These are phyloP conservation scores for Dysphania ambrosioides DNA, from an alignment of 148 eudicot genomes.

Conservation along the genomic window DNA sequence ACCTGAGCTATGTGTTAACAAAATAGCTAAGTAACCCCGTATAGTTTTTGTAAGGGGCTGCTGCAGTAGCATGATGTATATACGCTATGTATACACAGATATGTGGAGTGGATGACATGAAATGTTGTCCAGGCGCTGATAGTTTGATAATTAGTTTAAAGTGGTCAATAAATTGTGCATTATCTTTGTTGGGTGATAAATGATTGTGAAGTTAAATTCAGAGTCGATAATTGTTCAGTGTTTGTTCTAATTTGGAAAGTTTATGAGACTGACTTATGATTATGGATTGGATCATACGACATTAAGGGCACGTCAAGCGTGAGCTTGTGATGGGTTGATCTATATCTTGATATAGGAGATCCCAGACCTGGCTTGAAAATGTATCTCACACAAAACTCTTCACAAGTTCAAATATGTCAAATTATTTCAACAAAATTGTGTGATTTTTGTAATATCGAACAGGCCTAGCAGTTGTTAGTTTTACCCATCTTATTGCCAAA, in stretches of 20 bases:
- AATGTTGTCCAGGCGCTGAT: not conserved
- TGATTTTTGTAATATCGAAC: no score
- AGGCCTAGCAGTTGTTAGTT: no score
- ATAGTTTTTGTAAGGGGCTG: not conserved
- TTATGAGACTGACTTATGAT: not conserved
- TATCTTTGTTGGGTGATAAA: not conserved
- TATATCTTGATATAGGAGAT: no score
- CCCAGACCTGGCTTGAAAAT: no score
- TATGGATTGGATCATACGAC: no score
- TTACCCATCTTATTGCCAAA: no score
- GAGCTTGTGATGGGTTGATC: no score
- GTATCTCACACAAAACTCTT: no score
- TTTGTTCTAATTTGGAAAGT: not conserved
- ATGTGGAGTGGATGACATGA: not conserved
- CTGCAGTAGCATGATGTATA: not conserved
- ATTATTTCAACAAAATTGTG: no score
- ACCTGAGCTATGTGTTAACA: not conserved
- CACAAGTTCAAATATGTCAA: no score
- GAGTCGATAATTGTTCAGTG: not conserved
- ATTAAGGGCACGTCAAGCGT: no score
- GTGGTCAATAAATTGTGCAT: not conserved
- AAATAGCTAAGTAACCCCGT: not conserved
- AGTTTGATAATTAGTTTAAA: not conserved
- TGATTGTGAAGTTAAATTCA: not conserved
- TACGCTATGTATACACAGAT: not conserved